phyloP scores from a whole-genome alignment of 306 rosid species.

The Fragaria ananassa region DNA sequence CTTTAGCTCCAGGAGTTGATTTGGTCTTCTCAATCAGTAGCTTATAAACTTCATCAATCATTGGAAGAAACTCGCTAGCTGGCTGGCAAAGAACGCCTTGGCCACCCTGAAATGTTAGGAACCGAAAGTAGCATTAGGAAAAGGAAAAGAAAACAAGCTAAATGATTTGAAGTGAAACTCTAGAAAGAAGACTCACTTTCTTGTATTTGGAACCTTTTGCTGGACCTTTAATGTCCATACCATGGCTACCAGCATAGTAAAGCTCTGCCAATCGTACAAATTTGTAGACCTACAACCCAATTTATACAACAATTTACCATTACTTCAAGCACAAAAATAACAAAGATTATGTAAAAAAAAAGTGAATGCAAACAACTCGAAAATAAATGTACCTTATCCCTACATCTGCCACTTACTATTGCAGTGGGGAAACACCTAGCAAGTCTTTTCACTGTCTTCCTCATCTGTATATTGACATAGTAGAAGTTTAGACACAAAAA shows the following conservation, averaged over 20 bases:
- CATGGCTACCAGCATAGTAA: slow-evolving; percentile 99
- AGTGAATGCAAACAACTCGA: background rate
- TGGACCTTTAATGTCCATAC: slow-evolving; percentile 96
- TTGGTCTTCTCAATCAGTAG: slow-evolving; percentile 61
- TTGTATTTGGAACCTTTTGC: slow-evolving; percentile 59
- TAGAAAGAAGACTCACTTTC: slow-evolving; percentile 44
- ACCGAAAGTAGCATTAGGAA: background rate
- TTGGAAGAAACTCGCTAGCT: slow-evolving; percentile 80
- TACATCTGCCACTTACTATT: slow-evolving; percentile 86
- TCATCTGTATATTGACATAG: slow-evolving; percentile 58
- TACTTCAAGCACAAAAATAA: background rate
- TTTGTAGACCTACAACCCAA: slow-evolving; percentile 52
- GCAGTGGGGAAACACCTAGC: slow-evolving; percentile 88
- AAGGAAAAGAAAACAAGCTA: background rate
- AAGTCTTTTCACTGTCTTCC: slow-evolving; percentile 66
- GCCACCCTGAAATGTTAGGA: slow-evolving; percentile 37
- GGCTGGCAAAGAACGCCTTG: slow-evolving; percentile 78
- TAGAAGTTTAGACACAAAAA: background rate
- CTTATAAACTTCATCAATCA: slow-evolving; percentile 76
- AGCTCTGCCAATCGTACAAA: slow-evolving; percentile 82
- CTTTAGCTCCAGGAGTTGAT: slow-evolving; percentile 69
- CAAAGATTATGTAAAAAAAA: background rate
- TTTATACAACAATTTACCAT: background rate
- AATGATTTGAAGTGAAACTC: background rate
- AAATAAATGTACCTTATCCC: slow-evolving; percentile 62